Evolutionary conservation across 2,329 filamentous ascomycete species (phyloP).

Genomic region (Ophiobolus disseminans): DNA sequence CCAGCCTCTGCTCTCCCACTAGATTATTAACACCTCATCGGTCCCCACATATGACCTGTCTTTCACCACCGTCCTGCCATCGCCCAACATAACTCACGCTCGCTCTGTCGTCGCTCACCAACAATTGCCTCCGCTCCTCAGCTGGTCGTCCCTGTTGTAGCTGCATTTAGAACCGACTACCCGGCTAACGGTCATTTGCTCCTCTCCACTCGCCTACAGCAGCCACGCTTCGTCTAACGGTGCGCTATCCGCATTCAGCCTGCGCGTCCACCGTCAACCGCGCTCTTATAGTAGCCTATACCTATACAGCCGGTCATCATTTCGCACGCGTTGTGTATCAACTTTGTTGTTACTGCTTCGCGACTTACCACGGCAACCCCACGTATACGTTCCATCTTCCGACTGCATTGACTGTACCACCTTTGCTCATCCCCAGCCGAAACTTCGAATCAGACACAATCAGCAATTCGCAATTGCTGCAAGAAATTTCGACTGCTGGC

Average conservation of each 20-base stretch:
- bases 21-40: constrained; percentile 42
- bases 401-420: constrained; percentile 22
- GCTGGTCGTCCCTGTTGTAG: constrained; percentile 23
- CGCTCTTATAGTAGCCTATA: constrained; percentile 24
- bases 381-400: constrained; percentile 28
- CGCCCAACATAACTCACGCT: too few species aligned
- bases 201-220: constrained; percentile 34
- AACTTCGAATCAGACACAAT: not conserved
- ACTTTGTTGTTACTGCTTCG: constrained; percentile 25
- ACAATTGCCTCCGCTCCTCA: constrained; percentile 34
- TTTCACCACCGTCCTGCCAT: constrained; percentile 32
- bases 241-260: constrained; percentile 29
- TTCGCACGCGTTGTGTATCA: constrained; percentile 42
- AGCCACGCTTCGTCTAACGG: constrained; percentile 37
- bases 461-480: not conserved
- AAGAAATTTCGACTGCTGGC: constrained; percentile 1
- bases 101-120: constrained; percentile 24
- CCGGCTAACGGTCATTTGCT: constrained; percentile 30
- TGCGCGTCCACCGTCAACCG: constrained; percentile 29
- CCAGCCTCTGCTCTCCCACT: constrained; percentile 39
- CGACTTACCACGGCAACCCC: constrained; percentile 37
- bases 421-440: constrained; percentile 2
- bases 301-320: constrained; percentile 35
- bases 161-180: constrained; percentile 18
- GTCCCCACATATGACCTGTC: constrained; percentile 38